Base-by-base conservation (phyloP, 1,139 yeast genomes). In the Oligophagozyma castellii region DNA sequence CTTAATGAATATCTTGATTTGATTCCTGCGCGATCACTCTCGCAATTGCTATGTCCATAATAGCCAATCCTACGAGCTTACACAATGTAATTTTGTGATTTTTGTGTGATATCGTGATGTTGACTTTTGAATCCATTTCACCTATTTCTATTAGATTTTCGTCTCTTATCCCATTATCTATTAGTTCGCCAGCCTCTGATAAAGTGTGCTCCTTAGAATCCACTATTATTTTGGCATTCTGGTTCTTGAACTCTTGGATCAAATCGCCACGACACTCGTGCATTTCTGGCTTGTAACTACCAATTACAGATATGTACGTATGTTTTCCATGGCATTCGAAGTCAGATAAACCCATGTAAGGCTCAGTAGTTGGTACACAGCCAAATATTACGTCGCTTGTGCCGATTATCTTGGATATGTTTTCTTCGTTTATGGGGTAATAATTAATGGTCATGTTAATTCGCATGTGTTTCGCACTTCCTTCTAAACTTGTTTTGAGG, bases 271-370 rank as follows among this genome's bases (percentile, higher is more conserved):
- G 79, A 30, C 73, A 64, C 47, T 74, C 84, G 27, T 61, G 60
- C 83, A 75, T 73, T 35, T 67, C 65, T 3, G 80, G 79, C 44
- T 73, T 72, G 46, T 73, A 75, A 11, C 78, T 70, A 1, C 84
- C 84, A 40, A 75, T 73, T 23, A 74, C 55, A 3, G 74, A 66
- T 27, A 74, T 62, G 43, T 65, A 73, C 3, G 61, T 51, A 36
- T 55, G 63, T 4, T 37, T 26, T 3, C 54, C 46, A 22, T 53
- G 52, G 3, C 34, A 34, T 27, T 58, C 56, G 26, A 73, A 39
- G 33, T 59, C 55, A 1, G 50, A 39, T 8, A 46, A 42, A 19
- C 53, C 49, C 29, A 73, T 63, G 1, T 59, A 47, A 1, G 79
- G 70, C 7, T 49, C 52, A 0, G 70, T 63, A 1, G 74, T 55